phyloP scores from a whole-genome alignment of 176 grass and related monocot genomes.

The Paspalum vaginatum region DNA sequence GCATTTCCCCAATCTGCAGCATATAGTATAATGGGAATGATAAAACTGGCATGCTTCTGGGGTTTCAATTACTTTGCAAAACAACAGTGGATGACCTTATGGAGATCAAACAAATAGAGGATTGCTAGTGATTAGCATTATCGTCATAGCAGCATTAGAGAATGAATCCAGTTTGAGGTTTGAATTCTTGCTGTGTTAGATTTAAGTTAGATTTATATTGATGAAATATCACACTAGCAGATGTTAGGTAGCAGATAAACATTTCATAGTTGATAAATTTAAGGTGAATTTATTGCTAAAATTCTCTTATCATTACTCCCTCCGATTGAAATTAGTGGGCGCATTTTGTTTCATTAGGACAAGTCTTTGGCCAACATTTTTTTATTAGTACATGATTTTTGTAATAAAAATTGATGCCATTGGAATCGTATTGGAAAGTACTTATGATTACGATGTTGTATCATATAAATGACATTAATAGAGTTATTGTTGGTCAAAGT shows the following conservation, averaged over 20 bases:
- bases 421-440: no score
- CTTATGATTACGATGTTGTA: no score
- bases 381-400: no score
- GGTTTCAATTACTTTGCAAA: background rate
- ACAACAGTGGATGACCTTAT: background rate
- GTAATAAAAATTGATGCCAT: no score
- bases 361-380: no score
- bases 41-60: background rate
- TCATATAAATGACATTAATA: no score
- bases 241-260: background rate
- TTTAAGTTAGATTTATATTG: background rate
- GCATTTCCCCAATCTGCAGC: background rate
- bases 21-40: background rate
- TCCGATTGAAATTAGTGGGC: no score
- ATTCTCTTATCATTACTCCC: background rate
- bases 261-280: slow-evolving; percentile 13
- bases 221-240: background rate
- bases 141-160: background rate
- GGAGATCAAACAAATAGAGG: background rate
- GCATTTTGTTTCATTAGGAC: no score
- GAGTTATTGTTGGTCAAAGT: no score
- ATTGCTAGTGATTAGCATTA: background rate
- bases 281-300: background rate
- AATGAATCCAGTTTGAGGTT: background rate
- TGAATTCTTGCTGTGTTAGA: no score